Conservation (phyloP, 176 grass and related monocot genomes). For the Themeda triandra region DNA sequence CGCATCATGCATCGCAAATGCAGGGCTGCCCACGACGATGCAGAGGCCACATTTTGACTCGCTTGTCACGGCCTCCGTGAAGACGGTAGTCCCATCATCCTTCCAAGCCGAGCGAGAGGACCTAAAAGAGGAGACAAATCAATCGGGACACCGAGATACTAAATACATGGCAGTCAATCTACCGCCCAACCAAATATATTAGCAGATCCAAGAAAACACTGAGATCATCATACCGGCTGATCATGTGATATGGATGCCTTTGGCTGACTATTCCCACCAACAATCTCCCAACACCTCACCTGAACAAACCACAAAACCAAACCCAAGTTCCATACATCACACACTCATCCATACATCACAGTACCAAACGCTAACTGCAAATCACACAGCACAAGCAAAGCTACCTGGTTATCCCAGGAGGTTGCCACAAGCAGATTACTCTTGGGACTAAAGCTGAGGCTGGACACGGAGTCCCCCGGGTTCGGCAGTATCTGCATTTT, state of each 20-base stretch:
- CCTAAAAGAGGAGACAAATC: constrained; percentile 43
- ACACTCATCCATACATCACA: not conserved
- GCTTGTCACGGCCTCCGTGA: constrained; percentile 94
- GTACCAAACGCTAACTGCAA: not conserved
- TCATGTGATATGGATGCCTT: constrained; percentile 92
- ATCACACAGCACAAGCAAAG: not conserved
- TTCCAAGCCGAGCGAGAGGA: constrained; percentile 94
- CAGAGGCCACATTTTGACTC: constrained; percentile 91
- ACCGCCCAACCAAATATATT: not conserved
- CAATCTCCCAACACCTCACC: constrained; percentile 97
- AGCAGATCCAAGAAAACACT: not conserved
- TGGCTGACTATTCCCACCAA: constrained; percentile 72
- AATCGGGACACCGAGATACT: constrained; percentile 5
- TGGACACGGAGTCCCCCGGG: constrained; percentile 52
- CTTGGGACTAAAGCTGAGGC: constrained; percentile 66
- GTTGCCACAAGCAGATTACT: constrained; percentile 62
- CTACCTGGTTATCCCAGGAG: constrained; percentile 76
- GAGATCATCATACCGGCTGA: constrained; percentile 66
- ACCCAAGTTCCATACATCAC: not conserved
- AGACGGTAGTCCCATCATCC: constrained; percentile 85
- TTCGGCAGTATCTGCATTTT: constrained; percentile 47
- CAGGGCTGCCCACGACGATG: constrained; percentile 77
- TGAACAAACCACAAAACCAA: constrained; percentile 20
- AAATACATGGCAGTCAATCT: not conserved
- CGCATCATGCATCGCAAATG: constrained; percentile 87